A percentile compares a stretch with the other conserved stretches of the same genome.
Evolutionary conservation across 805 yeast genomes (phyloP).

Genomic region (Candida orba): DNA sequence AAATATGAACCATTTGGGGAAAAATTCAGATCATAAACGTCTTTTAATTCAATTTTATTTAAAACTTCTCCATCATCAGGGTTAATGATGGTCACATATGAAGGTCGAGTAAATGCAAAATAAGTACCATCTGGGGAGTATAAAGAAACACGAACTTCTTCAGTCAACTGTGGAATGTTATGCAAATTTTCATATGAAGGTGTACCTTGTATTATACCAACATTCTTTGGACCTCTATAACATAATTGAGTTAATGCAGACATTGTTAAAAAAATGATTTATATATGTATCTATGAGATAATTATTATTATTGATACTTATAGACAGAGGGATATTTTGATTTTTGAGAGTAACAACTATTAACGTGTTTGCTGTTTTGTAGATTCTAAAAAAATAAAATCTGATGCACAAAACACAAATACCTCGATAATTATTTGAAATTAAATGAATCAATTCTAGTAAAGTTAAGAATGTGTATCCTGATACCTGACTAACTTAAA

Average conservation of each 20-base stretch:
- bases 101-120: constrained; percentile 69
- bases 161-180: constrained; percentile 23
- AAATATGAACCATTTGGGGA: constrained; percentile 83
- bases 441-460: no score
- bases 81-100: constrained; percentile 47
- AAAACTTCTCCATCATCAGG: constrained; percentile 44
- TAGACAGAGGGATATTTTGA: no score
- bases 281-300: background rate
- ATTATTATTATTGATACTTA: no score
- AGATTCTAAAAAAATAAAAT: no score
- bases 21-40: constrained; percentile 75
- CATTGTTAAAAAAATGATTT: constrained; percentile 3
- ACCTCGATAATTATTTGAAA: no score
- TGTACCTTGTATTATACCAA: constrained; percentile 44
- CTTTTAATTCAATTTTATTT: constrained; percentile 46
- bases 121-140: constrained; percentile 63
- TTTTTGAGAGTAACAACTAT: no score
- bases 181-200: constrained; percentile 29
- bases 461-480: no score
- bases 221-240: constrained; percentile 47
- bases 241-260: constrained; percentile 23
- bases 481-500: no score
- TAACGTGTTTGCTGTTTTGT: no score
- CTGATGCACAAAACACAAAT: no score
- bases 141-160: constrained; percentile 54